A percentile compares a stretch with the other conserved stretches of the same genome.
Conservation (phyloP, 2,329 filamentous ascomycete genomes). For the Microdochium trichocladiopsis region DNA sequence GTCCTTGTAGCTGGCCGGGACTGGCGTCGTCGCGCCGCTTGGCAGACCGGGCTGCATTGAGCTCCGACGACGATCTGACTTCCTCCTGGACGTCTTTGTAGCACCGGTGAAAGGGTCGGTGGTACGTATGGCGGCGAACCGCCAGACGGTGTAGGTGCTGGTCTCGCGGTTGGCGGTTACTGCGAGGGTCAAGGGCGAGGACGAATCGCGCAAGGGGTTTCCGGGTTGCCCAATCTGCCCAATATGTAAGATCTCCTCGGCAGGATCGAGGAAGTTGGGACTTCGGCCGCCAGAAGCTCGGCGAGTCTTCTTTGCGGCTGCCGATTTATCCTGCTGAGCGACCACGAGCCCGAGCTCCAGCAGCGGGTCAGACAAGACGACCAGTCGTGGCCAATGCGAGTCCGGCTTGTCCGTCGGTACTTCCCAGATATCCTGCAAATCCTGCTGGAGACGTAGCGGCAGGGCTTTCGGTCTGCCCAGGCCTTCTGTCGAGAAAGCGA, state of each 20-base stretch:
- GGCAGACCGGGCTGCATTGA: slow-evolving; percentile 61
- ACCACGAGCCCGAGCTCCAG: slow-evolving; percentile 81
- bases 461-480: slow-evolving; percentile 48
- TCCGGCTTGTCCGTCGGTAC: slow-evolving; percentile 42
- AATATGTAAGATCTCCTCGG: slow-evolving; percentile 80
- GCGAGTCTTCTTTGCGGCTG: slow-evolving; percentile 25
- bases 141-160: slow-evolving; percentile 79
- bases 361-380: slow-evolving; percentile 79
- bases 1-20: slow-evolving; percentile 65
- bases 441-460: slow-evolving; percentile 43
- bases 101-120: slow-evolving; percentile 48
- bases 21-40: slow-evolving; percentile 72
- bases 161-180: slow-evolving; percentile 75
- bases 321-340: slow-evolving; percentile 39
- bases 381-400: slow-evolving; percentile 65
- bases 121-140: slow-evolving; percentile 67
- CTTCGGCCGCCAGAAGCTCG: slow-evolving; percentile 31
- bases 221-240: slow-evolving; percentile 58
- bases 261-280: slow-evolving; percentile 57
- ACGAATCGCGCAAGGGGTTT: slow-evolving; percentile 19
- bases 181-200: slow-evolving; percentile 58
- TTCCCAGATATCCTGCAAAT: slow-evolving; percentile 53
- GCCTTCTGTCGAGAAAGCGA: slow-evolving; percentile 49
- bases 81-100: slow-evolving; percentile 35
- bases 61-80: slow-evolving; percentile 47